Evolutionary conservation across 2,329 filamentous ascomycete genomes (phyloP).

Genomic region (Zasmidium angulare): DNA sequence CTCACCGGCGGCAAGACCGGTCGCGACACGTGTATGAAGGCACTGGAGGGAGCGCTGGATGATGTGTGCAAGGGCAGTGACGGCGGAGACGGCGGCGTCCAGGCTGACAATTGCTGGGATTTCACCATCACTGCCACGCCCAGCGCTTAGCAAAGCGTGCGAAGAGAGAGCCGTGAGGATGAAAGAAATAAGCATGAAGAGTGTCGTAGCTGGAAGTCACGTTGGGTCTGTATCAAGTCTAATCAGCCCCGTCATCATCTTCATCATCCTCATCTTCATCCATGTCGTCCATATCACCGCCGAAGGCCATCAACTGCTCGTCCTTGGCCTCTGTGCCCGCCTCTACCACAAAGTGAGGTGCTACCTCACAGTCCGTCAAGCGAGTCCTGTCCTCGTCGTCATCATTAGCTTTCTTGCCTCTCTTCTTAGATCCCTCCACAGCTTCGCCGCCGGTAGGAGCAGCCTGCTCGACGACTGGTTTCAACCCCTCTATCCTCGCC

Average conservation of each 20-base stretch:
- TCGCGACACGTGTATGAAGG: not conserved
- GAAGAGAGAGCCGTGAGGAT: no score
- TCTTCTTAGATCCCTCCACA: constrained; percentile 45
- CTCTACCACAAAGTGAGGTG: constrained; percentile 78
- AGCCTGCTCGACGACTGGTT: constrained; percentile 15
- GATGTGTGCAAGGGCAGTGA: not conserved
- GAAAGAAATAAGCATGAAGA: no score
- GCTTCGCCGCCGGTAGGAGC: constrained; percentile 9
- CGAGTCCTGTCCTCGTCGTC: constrained; percentile 47
- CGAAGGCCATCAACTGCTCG: constrained; percentile 61
- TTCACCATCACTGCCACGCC: not conserved
- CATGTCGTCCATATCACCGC: constrained; percentile 39
- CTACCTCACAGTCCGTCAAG: constrained; percentile 88
- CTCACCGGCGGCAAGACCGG: not conserved
- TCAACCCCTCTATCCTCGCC: constrained; percentile 72
- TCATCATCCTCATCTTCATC: constrained; percentile 30
- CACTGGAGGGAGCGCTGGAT: not conserved
- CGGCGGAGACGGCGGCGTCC: not conserved
- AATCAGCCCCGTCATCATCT: constrained; percentile 10
- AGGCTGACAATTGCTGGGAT: not conserved
- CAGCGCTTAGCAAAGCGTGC: no score
- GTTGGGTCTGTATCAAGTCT: not conserved
- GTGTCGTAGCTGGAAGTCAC: not conserved
- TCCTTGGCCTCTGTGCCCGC: constrained; percentile 69
- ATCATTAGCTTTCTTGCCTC: constrained; percentile 39